Percentiles rank a stretch among this genome's conserved stretches.
Conservation (phyloP, 805 yeast species). For the Priceomyces carsonii region DNA sequence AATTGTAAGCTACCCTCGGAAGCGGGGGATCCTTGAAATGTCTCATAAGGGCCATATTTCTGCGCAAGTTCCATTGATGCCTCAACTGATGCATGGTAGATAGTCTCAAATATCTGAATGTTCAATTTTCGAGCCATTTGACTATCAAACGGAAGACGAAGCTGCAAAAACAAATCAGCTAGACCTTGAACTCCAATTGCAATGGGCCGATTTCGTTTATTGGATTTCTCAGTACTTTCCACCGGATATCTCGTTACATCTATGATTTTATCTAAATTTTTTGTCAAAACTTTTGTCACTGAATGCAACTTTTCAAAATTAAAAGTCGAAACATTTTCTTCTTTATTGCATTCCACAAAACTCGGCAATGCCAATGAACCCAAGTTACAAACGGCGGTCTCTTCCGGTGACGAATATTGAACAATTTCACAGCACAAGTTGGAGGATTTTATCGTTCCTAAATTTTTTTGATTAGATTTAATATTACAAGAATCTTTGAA, state of each 20-base stretch:
- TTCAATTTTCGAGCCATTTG: constrained; percentile 73
- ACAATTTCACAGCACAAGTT: constrained; percentile 94
- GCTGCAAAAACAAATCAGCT: constrained; percentile 81
- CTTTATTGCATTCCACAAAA: constrained; percentile 45
- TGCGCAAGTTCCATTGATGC: constrained; percentile 80
- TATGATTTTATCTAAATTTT: constrained; percentile 78
- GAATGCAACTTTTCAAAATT: constrained; percentile 76
- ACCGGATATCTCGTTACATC: constrained; percentile 88
- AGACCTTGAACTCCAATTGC: constrained; percentile 99
- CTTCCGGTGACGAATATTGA: constrained; percentile 88
- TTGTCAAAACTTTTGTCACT: constrained; percentile 73
- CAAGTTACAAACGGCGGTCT: constrained; percentile 93
- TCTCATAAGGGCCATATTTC: constrained; percentile 65
- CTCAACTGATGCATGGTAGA: constrained; percentile 91
- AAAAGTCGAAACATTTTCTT: constrained; percentile 51
- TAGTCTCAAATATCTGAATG: constrained; percentile 88
- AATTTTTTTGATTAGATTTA: constrained; percentile 87
- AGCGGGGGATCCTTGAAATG: constrained; percentile 86
- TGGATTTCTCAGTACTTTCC: constrained; percentile 70
- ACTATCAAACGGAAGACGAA: constrained; percentile 86
- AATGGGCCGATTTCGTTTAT: constrained; percentile 84
- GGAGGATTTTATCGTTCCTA: constrained; percentile 91
- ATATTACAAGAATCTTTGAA: constrained; percentile 90
- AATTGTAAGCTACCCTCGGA: constrained; percentile 82
- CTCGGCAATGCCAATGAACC: constrained; percentile 90